Base-by-base conservation (phyloP, 306 rosid genomes). In the Vigna unguiculata region DNA sequence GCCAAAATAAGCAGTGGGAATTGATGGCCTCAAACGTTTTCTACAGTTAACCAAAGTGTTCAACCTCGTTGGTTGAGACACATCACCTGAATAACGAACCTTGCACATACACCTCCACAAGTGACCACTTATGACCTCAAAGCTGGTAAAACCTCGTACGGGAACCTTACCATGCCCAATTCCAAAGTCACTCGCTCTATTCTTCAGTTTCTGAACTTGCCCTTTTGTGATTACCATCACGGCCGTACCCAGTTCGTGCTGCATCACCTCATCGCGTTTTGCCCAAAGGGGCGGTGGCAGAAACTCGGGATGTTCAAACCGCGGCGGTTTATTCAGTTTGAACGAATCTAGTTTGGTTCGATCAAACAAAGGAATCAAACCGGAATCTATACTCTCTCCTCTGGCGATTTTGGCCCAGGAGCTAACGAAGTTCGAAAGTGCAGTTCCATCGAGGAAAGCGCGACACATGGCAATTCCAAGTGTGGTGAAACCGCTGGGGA, bases 71-170 rank as follows among this genome's bases (percentile, higher is more conserved):
- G 61, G 71, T 7, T 85, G 86, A 34, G 15, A 11, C 5, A 17
- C 19, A 53, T 67, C 64, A 4, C 78, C 71, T 0, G 1, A 69
- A 41, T 24, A 34, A 11, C 81, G 58, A 21, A 51, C 85, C 78
- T 76, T 86, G 10, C 55, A 48, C 17, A 81, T 83, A 9, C 84
- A 80, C 34, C 60, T 80, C 87, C 89, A 86, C 14, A 86, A 52
- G 25, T 83, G 81, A 16, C 89, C 85, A 5, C 45, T 41, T 5
- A 86, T 74, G 2, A 83, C 83, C 72, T 83, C 86, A 62, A 82
- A 80, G 32, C 82, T 57, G 9, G 88, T 72, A 10, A 13, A 81
- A 62, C 47, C 20, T 15, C 71, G 32, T 13, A 21, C 1, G 62
- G 62, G 9, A 55, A 0, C 7, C 7, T 7, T 4, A 19, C n/a